These are phyloP conservation scores for Ganoderma meredithae DNA, from an alignment of 1,284 basidiomycete genomes.

Conservation along the genomic window DNA sequence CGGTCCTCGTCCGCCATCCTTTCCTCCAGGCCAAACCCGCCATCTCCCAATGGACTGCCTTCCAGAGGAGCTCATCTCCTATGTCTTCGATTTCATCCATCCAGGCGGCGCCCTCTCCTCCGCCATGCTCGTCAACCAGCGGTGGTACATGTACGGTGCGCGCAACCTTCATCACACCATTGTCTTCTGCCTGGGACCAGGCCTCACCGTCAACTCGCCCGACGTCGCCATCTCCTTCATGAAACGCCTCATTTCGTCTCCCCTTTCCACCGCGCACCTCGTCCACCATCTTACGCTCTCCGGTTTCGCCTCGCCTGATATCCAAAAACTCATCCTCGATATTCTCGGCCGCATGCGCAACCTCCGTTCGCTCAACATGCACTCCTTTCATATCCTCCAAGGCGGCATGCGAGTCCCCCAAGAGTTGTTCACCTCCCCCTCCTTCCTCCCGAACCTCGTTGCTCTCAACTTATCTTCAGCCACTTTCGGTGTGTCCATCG, in stretches of 20 bases:
- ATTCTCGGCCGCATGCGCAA: constrained; percentile 27
- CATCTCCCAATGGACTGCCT: constrained; percentile 28
- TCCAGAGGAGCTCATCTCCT: constrained; percentile 31
- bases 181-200: constrained; percentile 23
- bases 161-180: constrained; percentile 31
- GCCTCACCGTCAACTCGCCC: constrained; percentile 18
- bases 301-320: constrained; percentile 22
- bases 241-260: constrained; percentile 28
- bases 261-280: constrained; percentile 29
- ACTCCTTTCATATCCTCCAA: constrained; percentile 18
- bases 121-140: constrained; percentile 30
- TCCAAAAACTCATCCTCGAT: constrained; percentile 26
- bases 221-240: constrained; percentile 27
- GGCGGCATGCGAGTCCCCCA: constrained; percentile 17
- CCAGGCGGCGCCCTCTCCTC: constrained; percentile 18
- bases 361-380: constrained; percentile 32
- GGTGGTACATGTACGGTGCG: constrained; percentile 33
- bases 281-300: constrained; percentile 32
- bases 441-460: constrained; percentile 28
- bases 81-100: constrained; percentile 29
- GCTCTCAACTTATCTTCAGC: constrained; percentile 24
- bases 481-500: constrained; percentile 9
- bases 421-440: constrained; percentile 16
- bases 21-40: neutral
- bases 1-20: neutral